Base-by-base conservation (phyloP, 1,139 yeast species). In the Yamadazyma dendronema region DNA sequence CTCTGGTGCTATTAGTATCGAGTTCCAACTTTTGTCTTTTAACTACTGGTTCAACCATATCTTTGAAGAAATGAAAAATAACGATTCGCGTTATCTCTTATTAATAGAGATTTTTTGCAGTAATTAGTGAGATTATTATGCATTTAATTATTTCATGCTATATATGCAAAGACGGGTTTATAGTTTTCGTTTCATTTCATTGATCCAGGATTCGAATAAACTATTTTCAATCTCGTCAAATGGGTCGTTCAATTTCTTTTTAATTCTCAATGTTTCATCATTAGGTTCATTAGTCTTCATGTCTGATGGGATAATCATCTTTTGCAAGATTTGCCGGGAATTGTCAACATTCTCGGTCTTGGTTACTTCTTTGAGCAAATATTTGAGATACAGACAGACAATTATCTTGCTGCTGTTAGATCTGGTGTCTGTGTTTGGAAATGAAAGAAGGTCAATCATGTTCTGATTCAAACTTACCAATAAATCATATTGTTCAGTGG, bases 191-290 rank as follows among this genome's bases (percentile, higher is more conserved):
- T 44, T 57, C 70, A 67, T 67, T 43, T 60, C 62, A 33, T 65
- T 67, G 19, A 70, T 56, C 77, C 77, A 71, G 4, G 74, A 61
- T 34, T 65, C 72, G 33, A 70, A 52, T 27, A 71, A 57, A 42
- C 73, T 68, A 28, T 54, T 50, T 40, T 71, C 76, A n/a, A 71
- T 68, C 30, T 70, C 77, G 43, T 69, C 74, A 51, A 70, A 62
- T 29, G 62, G 58, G 13, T 38, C 47, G 10, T 27, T 36, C 17
- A 10, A 8, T 11, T 32, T 47, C 17, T 30, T 31, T 21, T 37
- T 38, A n/a, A 41, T 14, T 30, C 37, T 35, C 2, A 38, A 17
- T 3, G 51, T 41, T 9, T 34, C 40, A 3, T n/a, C 26, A 17
- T 37, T 39, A 8, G 27, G 35, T 10, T 42, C 46, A 21, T 14